Base-by-base conservation (phyloP, 306 rosid genomes). In the Trichosanthes truncata region DNA sequence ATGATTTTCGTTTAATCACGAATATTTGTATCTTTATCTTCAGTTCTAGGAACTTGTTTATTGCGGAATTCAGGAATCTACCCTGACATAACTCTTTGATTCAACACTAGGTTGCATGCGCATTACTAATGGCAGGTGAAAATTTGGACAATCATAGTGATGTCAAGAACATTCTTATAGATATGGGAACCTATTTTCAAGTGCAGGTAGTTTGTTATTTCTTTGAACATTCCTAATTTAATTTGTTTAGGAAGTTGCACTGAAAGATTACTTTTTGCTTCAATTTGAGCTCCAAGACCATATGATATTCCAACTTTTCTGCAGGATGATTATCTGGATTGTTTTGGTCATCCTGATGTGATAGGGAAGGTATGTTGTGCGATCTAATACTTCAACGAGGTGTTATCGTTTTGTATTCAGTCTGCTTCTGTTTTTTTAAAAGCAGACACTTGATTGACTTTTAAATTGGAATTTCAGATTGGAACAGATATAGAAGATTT, bases 401-500 rank as follows among this genome's bases (percentile, higher is more conserved):
- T 23, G n/a, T 38, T 26, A 45, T 20, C 17, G 11, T 68, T 68
- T 36, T 4, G 3, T 68, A 41, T 66, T 3, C 35, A 9, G 10
- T 21, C 26, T 41, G 36, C 33, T 41, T 68, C 75, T 4, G 31
- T 43, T 20, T 65, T 33, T 14, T 25, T 33, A 14, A 6, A 4
- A 9, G 13, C 21, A 0, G 41, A 62, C 72, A 43, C 45, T 84
- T 87, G 82, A 84, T 60, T 78, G 59, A 61, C 36, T 60, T 77
- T 82, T 77, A 43, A 43, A 86, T 76, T 77, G 71, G 73, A 83
- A 41, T 66, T 55, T 77, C 91, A 91, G 99, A 86, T 95, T 83
- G 99, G 99, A 62, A 93, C 99, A 63, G 99, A 95, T 81, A 95
- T 93, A 81, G 97, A 91, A 88, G 99, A 95, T 87, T 95, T 90